A percentile compares a stretch with the other conserved stretches of the same genome.
Evolutionary conservation across 169 alveolate genomes (phyloP).

Genomic region (Plasmodium berghei): DNA sequence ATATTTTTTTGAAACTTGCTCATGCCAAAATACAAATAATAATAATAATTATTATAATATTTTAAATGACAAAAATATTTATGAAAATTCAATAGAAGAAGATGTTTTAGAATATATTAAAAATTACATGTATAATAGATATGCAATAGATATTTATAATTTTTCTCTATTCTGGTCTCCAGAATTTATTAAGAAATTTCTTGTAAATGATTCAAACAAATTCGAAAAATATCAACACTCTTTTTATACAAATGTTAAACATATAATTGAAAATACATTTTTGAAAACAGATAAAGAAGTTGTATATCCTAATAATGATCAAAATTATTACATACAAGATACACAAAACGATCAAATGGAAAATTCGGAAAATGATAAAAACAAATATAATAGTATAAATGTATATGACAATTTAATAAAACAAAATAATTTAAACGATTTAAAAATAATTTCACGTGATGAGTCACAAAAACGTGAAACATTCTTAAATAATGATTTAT

Average conservation of each 20-base stretch:
- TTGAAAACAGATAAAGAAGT: not conserved
- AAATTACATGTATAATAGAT: constrained; percentile 36
- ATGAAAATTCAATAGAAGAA: not conserved
- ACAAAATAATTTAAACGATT: constrained; percentile 19
- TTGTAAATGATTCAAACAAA: constrained; percentile 12
- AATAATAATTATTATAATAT: not conserved
- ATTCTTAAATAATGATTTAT: constrained; percentile 10
- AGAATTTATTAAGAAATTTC: constrained; percentile 47
- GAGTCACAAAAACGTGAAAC: constrained; percentile 1
- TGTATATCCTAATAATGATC: not conserved
- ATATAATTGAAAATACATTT: not conserved
- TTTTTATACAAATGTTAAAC: constrained; percentile 3
- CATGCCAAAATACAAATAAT: not conserved
- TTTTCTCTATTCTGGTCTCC: constrained; percentile 67
- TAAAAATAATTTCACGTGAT: constrained; percentile 12
- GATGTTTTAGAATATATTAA: constrained; percentile 5
- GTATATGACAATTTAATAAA: constrained; percentile 11
- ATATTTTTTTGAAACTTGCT: constrained; percentile 15
- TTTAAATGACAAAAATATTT: not conserved
- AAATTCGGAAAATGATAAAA: not conserved
- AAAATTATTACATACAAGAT: not conserved
- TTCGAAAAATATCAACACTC: constrained; percentile 4
- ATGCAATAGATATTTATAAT: constrained; percentile 66
- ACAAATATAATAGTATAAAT: not conserved
- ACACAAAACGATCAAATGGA: not conserved